A percentile compares a stretch with the other conserved stretches of the same genome.
These are phyloP conservation scores for Alternaria atra DNA, from an alignment of 2,329 filamentous ascomycete species.

Conservation along the genomic window DNA sequence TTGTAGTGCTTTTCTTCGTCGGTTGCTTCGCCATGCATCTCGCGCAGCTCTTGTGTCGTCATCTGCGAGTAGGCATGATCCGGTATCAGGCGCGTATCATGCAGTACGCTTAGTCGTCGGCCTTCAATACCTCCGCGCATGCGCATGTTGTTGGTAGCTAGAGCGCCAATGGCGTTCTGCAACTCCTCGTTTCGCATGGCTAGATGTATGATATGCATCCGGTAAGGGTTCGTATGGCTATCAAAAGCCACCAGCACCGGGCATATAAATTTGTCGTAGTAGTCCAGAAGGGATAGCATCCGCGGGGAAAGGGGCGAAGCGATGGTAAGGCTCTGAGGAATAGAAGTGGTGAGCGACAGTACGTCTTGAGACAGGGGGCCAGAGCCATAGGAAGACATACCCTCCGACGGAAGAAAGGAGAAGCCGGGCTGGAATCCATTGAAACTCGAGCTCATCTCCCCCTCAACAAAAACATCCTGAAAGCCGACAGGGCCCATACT, in stretches of 20 bases:
- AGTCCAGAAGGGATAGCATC: conserved; percentile 89
- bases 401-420: conserved; percentile 52
- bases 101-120: conserved; percentile 41
- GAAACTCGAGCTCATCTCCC: conserved; percentile 51
- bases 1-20: conserved; percentile 86
- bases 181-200: conserved; percentile 80
- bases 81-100: conserved; percentile 43
- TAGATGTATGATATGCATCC: conserved; percentile 80
- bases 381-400: conserved; percentile 53
- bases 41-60: conserved; percentile 48
- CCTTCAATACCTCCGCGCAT: conserved; percentile 76
- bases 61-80: conserved; percentile 51
- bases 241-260: conserved; percentile 93
- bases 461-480: conserved; percentile 51
- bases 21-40: conserved; percentile 65
- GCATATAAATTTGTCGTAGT: conserved; percentile 92
- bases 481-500: conserved; percentile 48
- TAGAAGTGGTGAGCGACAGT: conserved; percentile 52
- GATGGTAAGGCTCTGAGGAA: conserved; percentile 58
- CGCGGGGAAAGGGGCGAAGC: conserved; percentile 72
- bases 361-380: conserved; percentile 50
- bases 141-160: conserved; percentile 87
- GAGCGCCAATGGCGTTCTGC: conserved; percentile 90
- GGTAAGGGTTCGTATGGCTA: conserved; percentile 81
- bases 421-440: conserved; percentile 51